A percentile compares a stretch with the other conserved stretches of the same genome.
Evolutionary conservation across 2,329 filamentous ascomycete genomes (phyloP).

Genomic region (Xylariaceae sp.): DNA sequence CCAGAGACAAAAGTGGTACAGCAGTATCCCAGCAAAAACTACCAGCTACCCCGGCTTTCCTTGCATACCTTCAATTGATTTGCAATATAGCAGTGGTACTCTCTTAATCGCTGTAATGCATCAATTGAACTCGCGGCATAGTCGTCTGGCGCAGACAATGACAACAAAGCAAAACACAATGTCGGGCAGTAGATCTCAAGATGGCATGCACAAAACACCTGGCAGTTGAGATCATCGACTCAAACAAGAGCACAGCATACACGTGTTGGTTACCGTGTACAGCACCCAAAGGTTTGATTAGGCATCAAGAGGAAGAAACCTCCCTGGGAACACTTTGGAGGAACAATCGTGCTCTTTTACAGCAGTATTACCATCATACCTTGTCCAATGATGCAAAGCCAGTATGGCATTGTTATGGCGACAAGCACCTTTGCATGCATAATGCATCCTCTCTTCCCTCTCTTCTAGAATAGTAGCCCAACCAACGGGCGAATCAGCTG

Average conservation of each 20-base stretch:
- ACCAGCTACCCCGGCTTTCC: slow-evolving; percentile 8
- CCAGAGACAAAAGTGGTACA: slow-evolving; percentile 6
- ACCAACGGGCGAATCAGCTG: not conserved
- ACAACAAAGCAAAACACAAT: not conserved
- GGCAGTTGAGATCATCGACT: slow-evolving; percentile 1
- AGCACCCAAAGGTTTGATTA: slow-evolving; percentile 2
- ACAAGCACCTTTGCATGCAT: no score
- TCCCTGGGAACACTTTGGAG: no score
- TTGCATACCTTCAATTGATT: slow-evolving; percentile 7
- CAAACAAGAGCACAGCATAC: not conserved
- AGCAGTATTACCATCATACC: no score
- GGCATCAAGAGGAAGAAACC: no score
- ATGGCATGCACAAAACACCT: not conserved
- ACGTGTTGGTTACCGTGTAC: slow-evolving; percentile 4
- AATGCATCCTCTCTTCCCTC: no score
- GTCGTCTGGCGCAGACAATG: not conserved
- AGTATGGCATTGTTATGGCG: no score
- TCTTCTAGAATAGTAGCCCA: not conserved
- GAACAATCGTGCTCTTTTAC: no score
- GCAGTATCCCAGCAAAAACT: no score
- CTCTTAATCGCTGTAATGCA: slow-evolving; percentile 2
- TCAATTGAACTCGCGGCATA: not conserved
- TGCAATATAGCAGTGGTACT: slow-evolving; percentile 1
- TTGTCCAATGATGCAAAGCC: no score
- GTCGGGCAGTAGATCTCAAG: no score